Evolutionary conservation across 2,329 filamentous ascomycete species (phyloP).

Genomic region (Fusarium duplospermum): DNA sequence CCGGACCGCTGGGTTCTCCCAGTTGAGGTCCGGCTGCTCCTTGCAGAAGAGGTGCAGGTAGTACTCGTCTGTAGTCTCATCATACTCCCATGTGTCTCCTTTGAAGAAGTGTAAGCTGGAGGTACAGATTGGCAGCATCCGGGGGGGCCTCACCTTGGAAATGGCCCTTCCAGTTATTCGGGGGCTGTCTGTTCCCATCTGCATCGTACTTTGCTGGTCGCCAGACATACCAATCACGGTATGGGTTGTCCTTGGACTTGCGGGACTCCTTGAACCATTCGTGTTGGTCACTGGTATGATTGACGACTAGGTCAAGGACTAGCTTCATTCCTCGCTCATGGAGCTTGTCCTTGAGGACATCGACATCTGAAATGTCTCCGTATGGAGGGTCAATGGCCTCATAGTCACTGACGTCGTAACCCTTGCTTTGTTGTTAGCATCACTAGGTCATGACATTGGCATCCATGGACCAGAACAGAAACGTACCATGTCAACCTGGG

Average conservation of each 20-base stretch:
- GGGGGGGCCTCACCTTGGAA: conserved; percentile 48
- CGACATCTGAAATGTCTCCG: conserved; percentile 75
- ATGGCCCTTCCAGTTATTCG: conserved; percentile 67
- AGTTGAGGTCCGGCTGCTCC: conserved; percentile 82
- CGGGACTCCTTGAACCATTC: conserved; percentile 69
- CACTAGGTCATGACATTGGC: neutral
- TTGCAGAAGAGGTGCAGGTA: conserved; percentile 77
- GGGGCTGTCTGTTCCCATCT: conserved; percentile 68
- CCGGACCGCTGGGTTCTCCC: conserved; percentile 75
- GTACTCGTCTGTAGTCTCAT: conserved; percentile 61
- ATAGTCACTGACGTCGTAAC: conserved; percentile 79
- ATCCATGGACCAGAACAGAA: neutral
- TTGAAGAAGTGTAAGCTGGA: neutral
- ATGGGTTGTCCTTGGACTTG: conserved; percentile 63
- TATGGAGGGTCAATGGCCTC: conserved; percentile 73
- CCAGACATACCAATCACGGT: conserved; percentile 76
- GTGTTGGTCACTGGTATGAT: conserved; percentile 73
- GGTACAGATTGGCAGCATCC: neutral
- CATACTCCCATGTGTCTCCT: conserved; percentile 62
- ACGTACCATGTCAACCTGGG: conserved; percentile 71
- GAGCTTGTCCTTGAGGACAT: conserved; percentile 69
- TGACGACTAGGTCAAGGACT: conserved; percentile 79
- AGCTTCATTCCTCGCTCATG: conserved; percentile 75
- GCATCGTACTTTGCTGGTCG: conserved; percentile 65
- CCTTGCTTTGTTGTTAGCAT: conserved; percentile 49